phyloP scores from a whole-genome alignment of 2,329 filamentous ascomycete genomes.

The Arthrobotrys musiformis region DNA sequence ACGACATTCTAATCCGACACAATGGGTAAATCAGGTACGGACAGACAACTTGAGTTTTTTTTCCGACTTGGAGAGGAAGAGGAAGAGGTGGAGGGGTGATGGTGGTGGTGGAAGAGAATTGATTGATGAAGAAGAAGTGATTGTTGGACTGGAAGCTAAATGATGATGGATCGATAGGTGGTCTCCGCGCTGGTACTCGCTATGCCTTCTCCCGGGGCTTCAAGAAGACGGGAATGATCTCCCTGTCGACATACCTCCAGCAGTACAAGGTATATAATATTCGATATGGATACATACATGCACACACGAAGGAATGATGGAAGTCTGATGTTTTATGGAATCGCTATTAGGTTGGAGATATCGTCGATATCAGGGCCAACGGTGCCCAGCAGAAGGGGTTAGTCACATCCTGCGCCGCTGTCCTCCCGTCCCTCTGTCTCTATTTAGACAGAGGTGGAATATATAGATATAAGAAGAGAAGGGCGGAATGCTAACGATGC shows the following conservation, averaged over 20 bases:
- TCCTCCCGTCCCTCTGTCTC: not conserved
- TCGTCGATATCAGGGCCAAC: conserved; percentile 98
- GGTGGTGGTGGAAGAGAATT: not conserved
- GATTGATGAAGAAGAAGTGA: conserved; percentile 25
- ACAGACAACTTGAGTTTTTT: conserved; percentile 10
- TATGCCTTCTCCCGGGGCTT: conserved; percentile 95
- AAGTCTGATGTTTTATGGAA: conserved; percentile 64
- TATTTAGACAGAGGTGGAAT: not conserved
- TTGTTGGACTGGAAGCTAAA: conserved; percentile 47
- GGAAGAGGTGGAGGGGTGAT: not conserved
- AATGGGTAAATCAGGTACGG: conserved; percentile 67
- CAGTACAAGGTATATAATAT: conserved; percentile 70
- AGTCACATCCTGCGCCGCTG: conserved; percentile 5
- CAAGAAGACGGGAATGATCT: conserved; percentile 94
- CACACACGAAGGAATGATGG: conserved; percentile 57
- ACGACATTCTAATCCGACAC: conserved; percentile 59
- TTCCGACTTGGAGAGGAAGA: not conserved
- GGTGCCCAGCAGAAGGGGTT: conserved; percentile 91
- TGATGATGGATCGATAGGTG: conserved; percentile 74
- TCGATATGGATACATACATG: conserved; percentile 37
- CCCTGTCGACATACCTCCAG: conserved; percentile 91
- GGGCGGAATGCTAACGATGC: conserved; percentile 8
- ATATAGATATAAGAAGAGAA: not conserved
- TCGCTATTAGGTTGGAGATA: conserved; percentile 78
- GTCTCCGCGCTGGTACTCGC: conserved; percentile 87